Evolutionary conservation across 768 basidiomycete species (phyloP).

Genomic region (Podaxis pistillaris): DNA sequence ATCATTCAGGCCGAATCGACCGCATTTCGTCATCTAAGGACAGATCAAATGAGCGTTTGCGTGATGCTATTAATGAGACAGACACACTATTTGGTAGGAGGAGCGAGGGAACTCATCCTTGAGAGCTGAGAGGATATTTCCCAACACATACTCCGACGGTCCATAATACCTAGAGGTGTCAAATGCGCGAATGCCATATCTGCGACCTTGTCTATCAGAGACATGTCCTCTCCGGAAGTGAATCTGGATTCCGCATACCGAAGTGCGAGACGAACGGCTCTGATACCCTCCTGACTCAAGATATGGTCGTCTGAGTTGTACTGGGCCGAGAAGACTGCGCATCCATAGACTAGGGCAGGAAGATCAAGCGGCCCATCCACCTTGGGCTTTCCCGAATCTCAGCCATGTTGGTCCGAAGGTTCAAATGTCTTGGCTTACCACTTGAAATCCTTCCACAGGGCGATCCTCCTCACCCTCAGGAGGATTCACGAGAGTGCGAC

Average conservation of each 20-base stretch:
- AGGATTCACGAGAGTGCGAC: conserved; percentile 12
- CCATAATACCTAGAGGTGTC: conserved; percentile 85
- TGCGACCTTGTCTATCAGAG: conserved; percentile 26
- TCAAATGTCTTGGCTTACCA: conserved; percentile 27
- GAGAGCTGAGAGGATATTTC: conserved; percentile 60
- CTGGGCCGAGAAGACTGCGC: conserved; percentile 62
- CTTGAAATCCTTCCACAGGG: conserved; percentile 34
- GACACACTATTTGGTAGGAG: conserved; percentile 68
- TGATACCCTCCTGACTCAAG: conserved; percentile 53
- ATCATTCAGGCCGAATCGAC: conserved; percentile 61
- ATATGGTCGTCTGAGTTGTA: conserved; percentile 67
- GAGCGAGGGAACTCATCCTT: conserved; percentile 71
- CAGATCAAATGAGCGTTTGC: neutral
- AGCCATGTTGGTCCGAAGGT: neutral
- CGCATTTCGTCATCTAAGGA: conserved; percentile 80
- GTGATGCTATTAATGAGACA: neutral
- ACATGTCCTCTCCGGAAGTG: neutral
- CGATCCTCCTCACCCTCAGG: conserved; percentile 33
- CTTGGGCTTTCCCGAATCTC: conserved; percentile 23
- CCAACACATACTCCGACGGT: conserved; percentile 74
- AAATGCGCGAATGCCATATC: conserved; percentile 79
- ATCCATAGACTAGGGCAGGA: conserved; percentile 64
- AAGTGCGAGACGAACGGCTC: conserved; percentile 71
- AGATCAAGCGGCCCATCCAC: conserved; percentile 36
- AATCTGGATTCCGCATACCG: conserved; percentile 44